A percentile compares a stretch with the other conserved stretches of the same genome.
Conservation (phyloP, 1,284 basidiomycete species). For the Papiliotrema laurentii region DNA sequence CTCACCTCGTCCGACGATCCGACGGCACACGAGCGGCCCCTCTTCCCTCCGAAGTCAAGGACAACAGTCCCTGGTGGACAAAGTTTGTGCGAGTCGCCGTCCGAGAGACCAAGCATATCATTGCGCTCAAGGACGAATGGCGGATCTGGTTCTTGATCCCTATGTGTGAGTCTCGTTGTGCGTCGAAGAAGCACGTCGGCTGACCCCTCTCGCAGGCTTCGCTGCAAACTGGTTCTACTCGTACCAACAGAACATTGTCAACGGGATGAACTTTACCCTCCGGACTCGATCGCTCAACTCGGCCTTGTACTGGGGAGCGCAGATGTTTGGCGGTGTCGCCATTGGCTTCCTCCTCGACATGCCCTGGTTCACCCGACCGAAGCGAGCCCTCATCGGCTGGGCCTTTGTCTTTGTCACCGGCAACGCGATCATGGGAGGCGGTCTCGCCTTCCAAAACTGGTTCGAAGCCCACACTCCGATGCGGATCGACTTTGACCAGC, state of each 20-base stretch:
- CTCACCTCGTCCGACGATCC: slow-evolving; percentile 1
- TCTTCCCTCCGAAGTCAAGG: not conserved
- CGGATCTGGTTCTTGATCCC: not conserved
- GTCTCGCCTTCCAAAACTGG: slow-evolving; percentile 15
- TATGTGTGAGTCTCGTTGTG: too few species aligned
- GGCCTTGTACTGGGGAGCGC: slow-evolving; percentile 46
- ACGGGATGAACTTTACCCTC: slow-evolving; percentile 35
- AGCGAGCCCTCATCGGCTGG: slow-evolving; percentile 24
- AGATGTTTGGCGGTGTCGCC: slow-evolving; percentile 24
- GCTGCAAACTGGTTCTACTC: slow-evolving; percentile 22
- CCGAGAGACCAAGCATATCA: slow-evolving; percentile 5
- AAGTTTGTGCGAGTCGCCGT: slow-evolving; percentile 4
- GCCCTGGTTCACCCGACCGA: slow-evolving; percentile 10
- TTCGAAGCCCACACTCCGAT: slow-evolving; percentile 3
- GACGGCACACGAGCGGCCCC: slow-evolving; percentile 5
- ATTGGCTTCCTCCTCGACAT: slow-evolving; percentile 32
- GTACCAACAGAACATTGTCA: slow-evolving; percentile 24
- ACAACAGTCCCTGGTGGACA: not conserved
- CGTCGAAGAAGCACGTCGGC: too few species aligned
- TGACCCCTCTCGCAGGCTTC: too few species aligned
- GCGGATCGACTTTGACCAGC: slow-evolving; percentile 12
- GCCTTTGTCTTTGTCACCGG: slow-evolving; percentile 18
- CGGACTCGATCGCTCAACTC: slow-evolving; percentile 35
- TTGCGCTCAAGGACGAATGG: slow-evolving; percentile 10
- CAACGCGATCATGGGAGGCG: slow-evolving; percentile 26